Conservation (phyloP, 2,329 filamentous ascomycete genomes). For the Elsinoe australis region DNA sequence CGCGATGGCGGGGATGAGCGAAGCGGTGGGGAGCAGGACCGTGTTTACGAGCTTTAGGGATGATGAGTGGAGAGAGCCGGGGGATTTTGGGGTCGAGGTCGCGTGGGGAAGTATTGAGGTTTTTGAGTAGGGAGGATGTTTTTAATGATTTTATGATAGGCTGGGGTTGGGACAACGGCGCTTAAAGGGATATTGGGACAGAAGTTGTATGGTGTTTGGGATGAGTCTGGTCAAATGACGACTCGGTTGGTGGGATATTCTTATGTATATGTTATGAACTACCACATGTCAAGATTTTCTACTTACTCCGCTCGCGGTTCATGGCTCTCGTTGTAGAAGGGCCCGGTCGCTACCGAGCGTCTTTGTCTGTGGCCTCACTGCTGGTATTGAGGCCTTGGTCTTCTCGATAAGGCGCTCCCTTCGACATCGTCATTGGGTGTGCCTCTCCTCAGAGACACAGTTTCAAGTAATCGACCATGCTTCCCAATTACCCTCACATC, state of each 20-base stretch:
- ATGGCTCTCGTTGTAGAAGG: not conserved
- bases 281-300: not conserved
- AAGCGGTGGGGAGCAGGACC: constrained; percentile 57
- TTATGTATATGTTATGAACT: constrained; percentile 5
- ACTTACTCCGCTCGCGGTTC: no score
- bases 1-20: constrained; percentile 65
- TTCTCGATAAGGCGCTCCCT: no score
- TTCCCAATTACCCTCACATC: constrained; percentile 52
- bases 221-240: no score
- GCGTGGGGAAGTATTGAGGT: constrained; percentile 59
- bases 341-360: no score
- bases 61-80: constrained; percentile 73
- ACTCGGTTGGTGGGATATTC: not conserved
- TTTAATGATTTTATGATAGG: constrained; percentile 2
- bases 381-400: no score
- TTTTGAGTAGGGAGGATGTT: constrained; percentile 20
- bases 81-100: constrained; percentile 66
- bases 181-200: no score
- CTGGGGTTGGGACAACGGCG: no score
- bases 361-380: no score
- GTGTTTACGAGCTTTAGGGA: constrained; percentile 77
- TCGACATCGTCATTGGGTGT: no score
- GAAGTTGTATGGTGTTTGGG: constrained; percentile 5
- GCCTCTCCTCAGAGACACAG: no score
- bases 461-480: no score